Evolutionary conservation across 441 rosid species (phyloP).

Genomic region (Bocquillonia castaneifolia): DNA sequence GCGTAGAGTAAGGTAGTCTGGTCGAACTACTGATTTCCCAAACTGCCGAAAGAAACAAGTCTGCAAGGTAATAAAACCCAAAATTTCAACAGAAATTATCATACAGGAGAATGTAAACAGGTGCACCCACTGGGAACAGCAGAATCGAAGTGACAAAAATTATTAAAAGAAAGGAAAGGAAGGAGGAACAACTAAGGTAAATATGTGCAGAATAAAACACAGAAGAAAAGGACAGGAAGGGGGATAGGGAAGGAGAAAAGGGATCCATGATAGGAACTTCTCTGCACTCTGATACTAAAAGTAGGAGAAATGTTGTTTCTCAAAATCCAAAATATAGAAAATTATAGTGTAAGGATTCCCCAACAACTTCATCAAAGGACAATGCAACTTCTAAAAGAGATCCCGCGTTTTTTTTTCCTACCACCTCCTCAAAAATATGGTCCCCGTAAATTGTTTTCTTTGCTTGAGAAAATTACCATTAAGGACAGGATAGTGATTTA

Average conservation of each 20-base stretch:
- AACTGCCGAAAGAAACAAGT: slow-evolving; percentile 85
- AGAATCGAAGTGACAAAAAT: background rate
- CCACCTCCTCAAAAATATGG: too few relatives aligned
- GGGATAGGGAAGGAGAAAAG: background rate
- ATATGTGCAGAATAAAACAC: background rate
- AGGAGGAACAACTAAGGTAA: background rate
- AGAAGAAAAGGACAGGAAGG: background rate
- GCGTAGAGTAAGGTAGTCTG: slow-evolving; percentile 80
- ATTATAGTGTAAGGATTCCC: too few relatives aligned
- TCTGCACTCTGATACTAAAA: background rate
- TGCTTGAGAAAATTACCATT: too few relatives aligned
- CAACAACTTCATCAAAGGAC: too few relatives aligned
- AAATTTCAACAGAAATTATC: slow-evolving; percentile 15
- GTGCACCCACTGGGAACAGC: background rate
- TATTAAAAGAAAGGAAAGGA: background rate
- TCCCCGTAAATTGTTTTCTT: too few relatives aligned
- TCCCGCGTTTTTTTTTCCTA: too few relatives aligned
- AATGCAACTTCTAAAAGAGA: too few relatives aligned
- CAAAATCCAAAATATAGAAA: too few relatives aligned
- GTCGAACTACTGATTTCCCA: slow-evolving; percentile 67
- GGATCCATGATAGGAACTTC: background rate
- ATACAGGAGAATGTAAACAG: slow-evolving; percentile 7
- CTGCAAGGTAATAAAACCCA: slow-evolving; percentile 35
- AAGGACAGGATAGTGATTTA: too few relatives aligned
- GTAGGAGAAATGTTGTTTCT: background rate